Base-by-base conservation (phyloP, 306 rosid species). In the Malus sieversii region DNA sequence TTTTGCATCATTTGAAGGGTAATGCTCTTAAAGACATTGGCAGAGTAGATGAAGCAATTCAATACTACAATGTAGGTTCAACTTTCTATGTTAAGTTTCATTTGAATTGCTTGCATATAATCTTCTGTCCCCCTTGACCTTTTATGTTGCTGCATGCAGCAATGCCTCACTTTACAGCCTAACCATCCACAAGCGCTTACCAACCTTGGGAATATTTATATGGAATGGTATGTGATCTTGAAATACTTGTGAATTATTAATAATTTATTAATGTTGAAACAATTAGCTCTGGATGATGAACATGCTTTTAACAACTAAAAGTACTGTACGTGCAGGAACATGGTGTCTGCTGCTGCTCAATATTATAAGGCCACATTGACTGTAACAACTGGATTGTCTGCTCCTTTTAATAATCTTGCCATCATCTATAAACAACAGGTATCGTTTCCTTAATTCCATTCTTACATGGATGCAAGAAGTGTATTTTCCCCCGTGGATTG, bases 111-210 rank as follows among this genome's bases (percentile, higher is more conserved):
- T 53, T 77, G 68, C 27, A 48, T 8, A n/a, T 70, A 30, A 60
- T 59, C 74, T 48, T 72, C 18, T 3, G 4, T 79, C 14, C 25
- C 9, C 9, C 68, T 48, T 22, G 12, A 53, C n/a, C 13, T 38
- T 46, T 8, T 44, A 12, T 57, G 25, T 48, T 55, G 23, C 22
- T 71, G 76, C 48, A 23, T 88, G 89, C 82, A 96, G 99, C 98
- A 96, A 90, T 96, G 99, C 85, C 98, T 96, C 78, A 58, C 87
- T 35, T 73, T 96, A 68, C 98, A 96, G 81, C 92, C 97, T 20
- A 96, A 86, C 86, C 99, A 96, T 59, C 98, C 99, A 23, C 99
- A 96, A 80, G 99, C 99, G 20, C 90, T 88, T 65, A 96, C 98
- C 83, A 94, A 94, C 83, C 97, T 94, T 65, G 98, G 98, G 75